Evolutionary conservation across 345 rosid species (phyloP).

Genomic region (Pistacia vera): DNA sequence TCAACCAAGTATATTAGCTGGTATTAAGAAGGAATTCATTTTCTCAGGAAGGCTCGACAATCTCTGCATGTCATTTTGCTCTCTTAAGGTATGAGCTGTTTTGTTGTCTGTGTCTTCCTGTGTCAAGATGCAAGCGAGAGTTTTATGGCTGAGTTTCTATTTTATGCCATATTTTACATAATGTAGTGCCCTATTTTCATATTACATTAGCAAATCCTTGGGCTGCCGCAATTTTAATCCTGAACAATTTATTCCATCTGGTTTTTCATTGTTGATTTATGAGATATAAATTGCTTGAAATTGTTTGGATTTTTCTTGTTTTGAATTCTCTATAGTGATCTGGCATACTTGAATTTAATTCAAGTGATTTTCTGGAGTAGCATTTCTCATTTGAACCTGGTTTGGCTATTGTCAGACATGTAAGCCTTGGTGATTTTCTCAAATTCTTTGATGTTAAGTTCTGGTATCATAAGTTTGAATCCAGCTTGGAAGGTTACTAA

Average conservation of each 20-base stretch:
- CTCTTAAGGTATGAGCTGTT: conserved; percentile 60
- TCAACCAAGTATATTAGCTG: conserved; percentile 83
- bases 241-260: background rate
- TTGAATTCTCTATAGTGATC: too few species aligned
- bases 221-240: background rate
- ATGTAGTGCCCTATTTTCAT: background rate
- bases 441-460: background rate
- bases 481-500: background rate
- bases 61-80: conserved; percentile 97
- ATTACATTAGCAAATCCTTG: background rate
- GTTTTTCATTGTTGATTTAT: background rate
- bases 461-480: background rate
- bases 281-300: background rate
- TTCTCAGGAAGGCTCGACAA: conserved; percentile 98
- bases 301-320: too few species aligned
- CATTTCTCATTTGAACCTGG: background rate
- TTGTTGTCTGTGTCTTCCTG: background rate
- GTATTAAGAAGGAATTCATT: conserved; percentile 86
- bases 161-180: background rate
- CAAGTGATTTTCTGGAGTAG: background rate
- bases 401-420: background rate
- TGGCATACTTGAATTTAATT: too few species aligned
- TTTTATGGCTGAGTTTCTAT: conserved; percentile 7
- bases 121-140: background rate
- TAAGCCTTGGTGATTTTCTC: background rate